phyloP scores from a whole-genome alignment of 2,329 filamentous ascomycete species.

The Tolypocladium endophyticum region DNA sequence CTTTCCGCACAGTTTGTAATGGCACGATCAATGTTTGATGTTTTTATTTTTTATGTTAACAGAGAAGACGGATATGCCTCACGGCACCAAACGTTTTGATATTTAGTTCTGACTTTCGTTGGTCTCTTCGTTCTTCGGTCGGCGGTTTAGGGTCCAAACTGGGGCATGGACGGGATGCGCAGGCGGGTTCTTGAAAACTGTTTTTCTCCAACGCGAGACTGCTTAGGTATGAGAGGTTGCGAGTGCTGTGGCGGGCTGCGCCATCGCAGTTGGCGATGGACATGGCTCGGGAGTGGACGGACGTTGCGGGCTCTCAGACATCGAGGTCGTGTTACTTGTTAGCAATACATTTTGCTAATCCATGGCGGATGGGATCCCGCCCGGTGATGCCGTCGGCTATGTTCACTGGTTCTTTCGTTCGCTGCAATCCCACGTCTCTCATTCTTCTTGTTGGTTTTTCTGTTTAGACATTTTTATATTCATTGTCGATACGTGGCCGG shows the following conservation, averaged over 20 bases:
- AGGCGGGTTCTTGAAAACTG: neutral
- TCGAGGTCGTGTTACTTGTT: neutral
- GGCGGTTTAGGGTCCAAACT: neutral
- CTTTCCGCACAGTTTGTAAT: constrained; percentile 4
- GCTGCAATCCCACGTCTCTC: no score
- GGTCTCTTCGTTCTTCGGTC: constrained; percentile 3
- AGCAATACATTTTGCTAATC: neutral
- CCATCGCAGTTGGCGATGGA: neutral
- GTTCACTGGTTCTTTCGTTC: neutral
- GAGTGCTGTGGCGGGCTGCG: neutral
- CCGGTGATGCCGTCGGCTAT: neutral
- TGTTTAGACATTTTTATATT: neutral
- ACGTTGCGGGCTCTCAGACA: neutral
- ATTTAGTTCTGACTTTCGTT: constrained; percentile 13
- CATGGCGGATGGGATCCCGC: neutral
- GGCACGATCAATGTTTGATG: constrained; percentile 1
- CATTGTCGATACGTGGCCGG: neutral
- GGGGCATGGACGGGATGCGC: neutral
- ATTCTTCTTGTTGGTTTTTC: neutral
- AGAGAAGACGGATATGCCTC: constrained; percentile 28
- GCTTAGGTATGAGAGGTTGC: neutral
- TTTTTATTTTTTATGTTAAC: constrained; percentile 11
- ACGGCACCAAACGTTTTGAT: constrained; percentile 22
- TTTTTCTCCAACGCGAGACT: neutral
- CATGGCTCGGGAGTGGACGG: neutral